Base-by-base conservation (phyloP, 2,329 filamentous ascomycete genomes). In the Beauveria caledonica region DNA sequence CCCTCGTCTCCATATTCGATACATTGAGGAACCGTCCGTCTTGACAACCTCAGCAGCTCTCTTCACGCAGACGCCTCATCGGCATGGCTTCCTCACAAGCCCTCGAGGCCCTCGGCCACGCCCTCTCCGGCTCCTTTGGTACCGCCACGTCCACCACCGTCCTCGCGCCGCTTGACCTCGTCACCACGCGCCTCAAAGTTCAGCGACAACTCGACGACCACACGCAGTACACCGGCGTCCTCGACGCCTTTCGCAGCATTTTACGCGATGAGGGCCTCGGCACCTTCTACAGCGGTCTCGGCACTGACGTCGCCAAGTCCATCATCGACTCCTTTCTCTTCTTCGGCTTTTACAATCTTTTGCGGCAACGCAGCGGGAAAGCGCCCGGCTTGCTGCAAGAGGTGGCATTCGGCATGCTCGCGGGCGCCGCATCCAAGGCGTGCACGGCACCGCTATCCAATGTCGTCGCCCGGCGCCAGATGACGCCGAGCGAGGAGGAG, bases 361-460 rank as follows among this genome's bases (percentile, higher is more conserved):
- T 80, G 54, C 69, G 74, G 50, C 72, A 73, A 54, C 72, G 74
- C 66, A 74, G 69, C 62, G 65, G 73, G 64, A 68, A 66, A 21
- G 13, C 40, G 7, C 75, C 94, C 1, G 82, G 82, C 3, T 79
- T 86, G 1, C 62, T 87, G 23, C 87, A 92, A 67, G 90, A 96
- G 72, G 79, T 96, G 39, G 80, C 82, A 8, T 82, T 93, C 13
- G 90, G 90, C 7, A 80, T 89, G 29, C 70, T 87, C 0, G 89
- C 92, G 0, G 90, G 91, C 7, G 87, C 88, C 0, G 84, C 88
- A 64, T 84, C 89, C 1, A 88, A 89, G 69, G 76, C 89, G 53
- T 82, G 91, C 64, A 94, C 90, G 1, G 91, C 89, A 6, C 92
- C 92, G 0, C 80, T 95, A 25, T 83, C 88, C 53, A 94, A 92